Evolutionary conservation across 129 eudicot species (phyloP), one percentile per base, ranked within the genome.

Genomic region (Flaveria linearis): DNA sequence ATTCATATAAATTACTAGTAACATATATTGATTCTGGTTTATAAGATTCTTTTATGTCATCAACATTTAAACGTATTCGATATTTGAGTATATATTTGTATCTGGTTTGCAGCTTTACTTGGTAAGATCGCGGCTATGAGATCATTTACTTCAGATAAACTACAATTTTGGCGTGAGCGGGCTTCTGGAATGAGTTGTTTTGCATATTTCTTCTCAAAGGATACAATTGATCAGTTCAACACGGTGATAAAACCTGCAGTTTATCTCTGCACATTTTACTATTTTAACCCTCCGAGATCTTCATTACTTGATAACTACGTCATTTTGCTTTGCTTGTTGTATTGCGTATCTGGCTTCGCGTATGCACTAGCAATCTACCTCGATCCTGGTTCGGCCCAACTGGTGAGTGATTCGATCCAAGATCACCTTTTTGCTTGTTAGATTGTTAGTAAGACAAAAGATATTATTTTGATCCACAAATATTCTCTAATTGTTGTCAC

Each of bases 131-230:
- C 96, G 67, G 97, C 99, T 3, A 62, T 91, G 89, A 95, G 99
- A 86, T 81, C 99, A 18, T 95, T 95, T 84, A 77, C 96, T 43
- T 76, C 84, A 43, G 99, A 95, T 76, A 95, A 89, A 78, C 61
- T 95, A 76, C 94, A 95, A 77, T 95, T 91, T 81, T 95, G 96
- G 96, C 85, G 97, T 53, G 99, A 95, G 75, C 88, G 99, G 57
- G 91, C 91, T 71, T 95, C 99, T 20, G 99, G 99, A 76, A 95
- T 91, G 82, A 95, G 99, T 89, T 91, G 99, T 79, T 80, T 86
- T 75, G 99, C 99, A 3, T 88, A 91, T 74, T 95, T 91, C 66
- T 87, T 91, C 23, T 87, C 99, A 26, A 95, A 95, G 79, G 99
- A 95, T 52, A 88, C 99, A 56, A 52, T 95, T 5, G 99, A 95